Base-by-base conservation (phyloP, 768 basidiomycete species). In the Suillus occidentalis region DNA sequence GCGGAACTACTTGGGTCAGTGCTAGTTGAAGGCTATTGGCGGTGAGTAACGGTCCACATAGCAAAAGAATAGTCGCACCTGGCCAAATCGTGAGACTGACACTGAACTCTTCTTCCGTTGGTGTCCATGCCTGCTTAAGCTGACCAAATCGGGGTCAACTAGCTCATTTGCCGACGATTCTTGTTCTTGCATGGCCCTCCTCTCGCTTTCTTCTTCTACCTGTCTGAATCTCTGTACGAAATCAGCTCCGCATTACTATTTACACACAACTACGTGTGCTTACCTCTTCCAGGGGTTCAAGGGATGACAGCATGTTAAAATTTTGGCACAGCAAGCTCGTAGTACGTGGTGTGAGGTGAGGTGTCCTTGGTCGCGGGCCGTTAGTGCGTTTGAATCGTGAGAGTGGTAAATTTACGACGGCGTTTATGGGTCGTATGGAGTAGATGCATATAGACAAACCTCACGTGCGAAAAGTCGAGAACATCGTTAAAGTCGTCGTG, bases 41-140 rank as follows among this genome's bases (percentile, higher is more conserved):
- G 18, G 18, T 42, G 28, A 59, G 63, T 67, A 64, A 45, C 60
- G 25, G 42, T 16, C 53, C 31, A 22, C 34, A 9, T 63, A 60
- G 34, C 40, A 45, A 63, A 53, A 65, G 61, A 28, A 62, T 57
- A 57, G 60, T 22, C 78, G 64, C 57, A 88, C 87, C 81, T 87
- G 83, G 34, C 88, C 87, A 67, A 88, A 85, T 20, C 85, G 80
- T 62, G 85, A 85, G 50, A 89, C 80, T 1, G 86, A 87, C 43
- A 89, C 79, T 20, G 58, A 28, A 61, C 84, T 86, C 20, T 82
- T 83, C 56, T 82, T 76, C 64, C 82, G 78, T 52, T 79, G 76
- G 47, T 75, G 73, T 59, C 25, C 25, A 6, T 78, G 82, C n/a
- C 69, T 71, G 68, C 70, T 76, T 34, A 67, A 31, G 10, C 61